Base-by-base conservation (phyloP, 352 stramenopile species). In the Phytophthora multivora region DNA sequence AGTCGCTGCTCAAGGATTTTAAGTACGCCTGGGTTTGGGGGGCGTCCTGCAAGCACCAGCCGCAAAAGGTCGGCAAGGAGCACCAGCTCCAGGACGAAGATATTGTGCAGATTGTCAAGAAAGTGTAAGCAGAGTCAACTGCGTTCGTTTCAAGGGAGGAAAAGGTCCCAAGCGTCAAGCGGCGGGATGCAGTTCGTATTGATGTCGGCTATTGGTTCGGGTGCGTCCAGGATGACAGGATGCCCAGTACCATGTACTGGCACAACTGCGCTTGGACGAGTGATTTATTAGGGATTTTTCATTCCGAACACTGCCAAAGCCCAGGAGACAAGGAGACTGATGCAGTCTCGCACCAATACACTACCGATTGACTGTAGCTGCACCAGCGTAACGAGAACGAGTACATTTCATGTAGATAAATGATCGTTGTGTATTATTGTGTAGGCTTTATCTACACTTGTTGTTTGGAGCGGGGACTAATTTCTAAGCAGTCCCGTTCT, bases 51-150 rank as follows among this genome's bases (percentile, higher is more conserved):
- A 99, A 99, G 77, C 97, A 99, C 82, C 96, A 99, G 74, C 98
- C 98, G 64, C 97, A 99, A 80, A 97, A 98, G 53, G 98, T 98
- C 53, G 98, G 98, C 51, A 99, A 98, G 70, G 96, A 99, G 49
- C 98, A 99, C 78, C 70, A 96, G 41, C 86, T 99, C 5, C 76
- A 89, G 51, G 97, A 99, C 75, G 98, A 99, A 80, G 98, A 99
- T 75, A 97, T 99, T 71, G 96, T 99, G 41, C 97, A 99, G 85
- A 98, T 99, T 59, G 92, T 98, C 63, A 98, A 98, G 77, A 97
- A 97, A 66, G 80, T 94, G 31, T 97, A 90, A 79, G 53, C 11
- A 12, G 12, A 16, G 23, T 15, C 15, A 40, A 25, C 38, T 5
- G 12, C 52, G 25, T 51, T 68, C 23, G 35, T 42, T 35, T 13